Evolutionary conservation across 2,329 filamentous ascomycete species (phyloP).

Genomic region (Emmonsiellopsis sp.): DNA sequence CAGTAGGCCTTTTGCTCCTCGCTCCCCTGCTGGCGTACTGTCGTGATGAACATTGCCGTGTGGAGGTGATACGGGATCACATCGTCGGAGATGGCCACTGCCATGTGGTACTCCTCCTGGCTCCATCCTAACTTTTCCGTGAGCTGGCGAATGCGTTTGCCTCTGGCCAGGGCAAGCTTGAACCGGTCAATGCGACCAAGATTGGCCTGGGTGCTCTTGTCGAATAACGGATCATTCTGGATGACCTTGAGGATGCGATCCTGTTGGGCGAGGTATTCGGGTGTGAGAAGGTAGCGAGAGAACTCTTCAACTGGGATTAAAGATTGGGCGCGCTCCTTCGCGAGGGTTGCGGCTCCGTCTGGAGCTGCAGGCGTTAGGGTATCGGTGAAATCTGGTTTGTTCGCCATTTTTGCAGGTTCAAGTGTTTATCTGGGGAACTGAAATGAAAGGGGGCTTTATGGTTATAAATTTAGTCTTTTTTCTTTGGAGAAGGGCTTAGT

Average conservation of each 20-base stretch:
- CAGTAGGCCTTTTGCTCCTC: constrained; percentile 35
- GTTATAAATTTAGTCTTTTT: too few species aligned
- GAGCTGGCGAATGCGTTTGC: constrained; percentile 41
- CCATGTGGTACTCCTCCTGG: constrained; percentile 42
- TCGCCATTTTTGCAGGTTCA: neutral
- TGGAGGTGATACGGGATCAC: constrained; percentile 45
- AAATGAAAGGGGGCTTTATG: neutral
- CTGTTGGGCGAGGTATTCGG: constrained; percentile 41
- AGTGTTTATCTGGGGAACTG: neutral
- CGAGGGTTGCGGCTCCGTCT: constrained; percentile 37
- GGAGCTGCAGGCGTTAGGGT: constrained; percentile 37
- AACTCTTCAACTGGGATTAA: constrained; percentile 36
- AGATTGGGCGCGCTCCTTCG: constrained; percentile 37
- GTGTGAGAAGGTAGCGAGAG: constrained; percentile 36
- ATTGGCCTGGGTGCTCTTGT: constrained; percentile 42
- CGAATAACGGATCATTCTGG: constrained; percentile 39
- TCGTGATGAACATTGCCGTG: constrained; percentile 38
- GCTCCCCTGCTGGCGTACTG: constrained; percentile 36
- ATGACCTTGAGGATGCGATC: constrained; percentile 36
- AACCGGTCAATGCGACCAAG: constrained; percentile 43
- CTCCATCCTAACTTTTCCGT: constrained; percentile 39
- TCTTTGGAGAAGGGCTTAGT: too few species aligned
- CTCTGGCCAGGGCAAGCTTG: constrained; percentile 42
- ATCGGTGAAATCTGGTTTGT: constrained; percentile 38
- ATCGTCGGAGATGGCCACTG: constrained; percentile 44